These are phyloP conservation scores for Salvia splendens DNA, from an alignment of 257 asterid species.

Conservation along the genomic window DNA sequence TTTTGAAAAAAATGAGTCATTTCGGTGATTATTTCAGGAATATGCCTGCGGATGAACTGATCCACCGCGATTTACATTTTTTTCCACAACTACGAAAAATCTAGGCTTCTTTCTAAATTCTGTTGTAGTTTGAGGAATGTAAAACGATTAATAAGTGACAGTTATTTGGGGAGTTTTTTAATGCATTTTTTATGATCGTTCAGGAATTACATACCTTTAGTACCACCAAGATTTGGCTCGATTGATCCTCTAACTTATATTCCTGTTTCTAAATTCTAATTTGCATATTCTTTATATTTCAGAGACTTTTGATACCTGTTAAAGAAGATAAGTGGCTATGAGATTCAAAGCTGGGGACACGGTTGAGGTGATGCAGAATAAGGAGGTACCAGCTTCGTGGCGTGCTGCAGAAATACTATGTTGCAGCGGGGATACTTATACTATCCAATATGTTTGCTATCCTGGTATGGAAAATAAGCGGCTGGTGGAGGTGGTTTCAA, in stretches of 20 bases:
- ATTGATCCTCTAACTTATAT: background rate
- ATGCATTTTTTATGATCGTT: background rate
- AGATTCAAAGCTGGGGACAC: slow-evolving; percentile 62
- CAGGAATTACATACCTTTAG: background rate
- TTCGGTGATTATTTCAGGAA: background rate
- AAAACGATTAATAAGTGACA: background rate
- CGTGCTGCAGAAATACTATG: slow-evolving; percentile 49
- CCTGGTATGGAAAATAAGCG: slow-evolving; percentile 37
- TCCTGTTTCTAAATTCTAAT: slow-evolving; percentile 16
- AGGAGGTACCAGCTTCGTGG: slow-evolving; percentile 59
- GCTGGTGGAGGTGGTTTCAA: slow-evolving; percentile 48
- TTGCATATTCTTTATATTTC: slow-evolving; percentile 22
- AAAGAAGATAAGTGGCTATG: slow-evolving; percentile 38
- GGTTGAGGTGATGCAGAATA: slow-evolving; percentile 68
- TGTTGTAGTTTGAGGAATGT: background rate
- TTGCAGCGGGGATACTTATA: slow-evolving; percentile 47
- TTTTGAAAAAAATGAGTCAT: background rate
- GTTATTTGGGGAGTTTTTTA: background rate
- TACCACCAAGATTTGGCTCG: slow-evolving; percentile 24
- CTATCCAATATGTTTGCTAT: slow-evolving; percentile 45
- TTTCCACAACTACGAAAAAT: background rate
- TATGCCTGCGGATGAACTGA: slow-evolving; percentile 24
- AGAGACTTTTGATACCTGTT: slow-evolving; percentile 43
- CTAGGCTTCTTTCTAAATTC: background rate
- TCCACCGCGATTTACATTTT: slow-evolving; percentile 16